Conservation (phyloP, 768 basidiomycete genomes). For the Candolleomyces aberdarensis region DNA sequence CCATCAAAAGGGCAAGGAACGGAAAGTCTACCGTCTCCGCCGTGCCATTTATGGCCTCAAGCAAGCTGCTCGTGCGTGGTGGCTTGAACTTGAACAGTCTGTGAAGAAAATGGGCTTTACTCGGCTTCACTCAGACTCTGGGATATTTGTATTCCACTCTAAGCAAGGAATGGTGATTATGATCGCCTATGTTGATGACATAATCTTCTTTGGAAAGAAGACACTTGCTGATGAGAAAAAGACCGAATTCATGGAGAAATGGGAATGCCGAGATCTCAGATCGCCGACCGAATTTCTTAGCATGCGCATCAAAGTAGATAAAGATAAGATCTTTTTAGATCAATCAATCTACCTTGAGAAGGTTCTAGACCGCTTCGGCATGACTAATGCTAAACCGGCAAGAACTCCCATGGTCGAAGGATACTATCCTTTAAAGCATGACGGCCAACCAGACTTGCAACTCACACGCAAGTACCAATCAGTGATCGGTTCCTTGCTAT, state of each 20-base stretch:
- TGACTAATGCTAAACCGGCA: no score
- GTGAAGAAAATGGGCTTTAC: slow-evolving; percentile 8
- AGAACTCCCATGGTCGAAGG: slow-evolving; percentile 2
- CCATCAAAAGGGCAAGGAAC: no score
- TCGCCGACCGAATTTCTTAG: no score
- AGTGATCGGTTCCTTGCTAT: no score
- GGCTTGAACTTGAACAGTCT: slow-evolving; percentile 6
- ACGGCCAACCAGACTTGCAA: background rate
- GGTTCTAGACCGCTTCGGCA: background rate
- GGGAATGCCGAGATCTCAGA: no score
- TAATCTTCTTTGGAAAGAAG: no score
- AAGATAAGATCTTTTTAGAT: slow-evolving; percentile 12
- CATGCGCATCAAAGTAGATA: background rate
- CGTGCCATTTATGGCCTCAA: no score
- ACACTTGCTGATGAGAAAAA: no score
- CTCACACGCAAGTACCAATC: background rate
- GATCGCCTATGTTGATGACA: no score
- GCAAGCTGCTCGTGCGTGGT: no score
- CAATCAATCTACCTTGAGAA: slow-evolving; percentile 13
- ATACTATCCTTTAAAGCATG: background rate
- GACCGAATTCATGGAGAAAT: no score
- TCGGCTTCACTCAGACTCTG: background rate
- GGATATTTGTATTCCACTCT: background rate
- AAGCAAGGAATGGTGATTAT: slow-evolving; percentile 1
- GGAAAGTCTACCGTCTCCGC: no score